These are phyloP conservation scores for Bolboschoenus planiculmis DNA, from an alignment of 176 grass and related monocot genomes.

Conservation along the genomic window DNA sequence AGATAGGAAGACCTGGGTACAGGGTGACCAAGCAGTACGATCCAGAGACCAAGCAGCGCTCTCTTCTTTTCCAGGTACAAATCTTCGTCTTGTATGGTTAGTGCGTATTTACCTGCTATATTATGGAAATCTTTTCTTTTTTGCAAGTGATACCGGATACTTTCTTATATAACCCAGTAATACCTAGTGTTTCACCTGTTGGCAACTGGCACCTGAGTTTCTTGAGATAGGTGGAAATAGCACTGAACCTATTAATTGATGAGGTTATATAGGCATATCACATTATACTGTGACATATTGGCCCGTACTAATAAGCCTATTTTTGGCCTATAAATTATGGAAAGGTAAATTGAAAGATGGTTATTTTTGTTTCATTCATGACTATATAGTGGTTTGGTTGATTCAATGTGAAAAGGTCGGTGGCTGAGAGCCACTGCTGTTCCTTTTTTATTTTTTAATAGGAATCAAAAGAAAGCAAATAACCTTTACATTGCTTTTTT, in stretches of 20 bases:
- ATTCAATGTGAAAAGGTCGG: neutral
- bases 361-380: neutral
- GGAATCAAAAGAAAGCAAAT: neutral
- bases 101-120: neutral
- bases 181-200: neutral
- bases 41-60: slow-evolving; percentile 70
- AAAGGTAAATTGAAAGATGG: neutral
- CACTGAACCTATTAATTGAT: neutral
- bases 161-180: neutral
- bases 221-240: neutral
- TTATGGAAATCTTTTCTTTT: neutral
- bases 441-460: too few relatives aligned
- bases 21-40: slow-evolving; percentile 92
- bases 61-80: slow-evolving; percentile 84
- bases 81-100: neutral
- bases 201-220: neutral
- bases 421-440: neutral
- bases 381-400: neutral
- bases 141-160: neutral
- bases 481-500: neutral
- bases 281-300: neutral
- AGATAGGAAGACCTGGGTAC: slow-evolving; percentile 93
- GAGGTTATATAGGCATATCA: neutral
- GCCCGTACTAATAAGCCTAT: neutral
- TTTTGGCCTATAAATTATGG: neutral